Base-by-base conservation (phyloP, 1,284 basidiomycete genomes). In the Hemileia vastatrix region DNA sequence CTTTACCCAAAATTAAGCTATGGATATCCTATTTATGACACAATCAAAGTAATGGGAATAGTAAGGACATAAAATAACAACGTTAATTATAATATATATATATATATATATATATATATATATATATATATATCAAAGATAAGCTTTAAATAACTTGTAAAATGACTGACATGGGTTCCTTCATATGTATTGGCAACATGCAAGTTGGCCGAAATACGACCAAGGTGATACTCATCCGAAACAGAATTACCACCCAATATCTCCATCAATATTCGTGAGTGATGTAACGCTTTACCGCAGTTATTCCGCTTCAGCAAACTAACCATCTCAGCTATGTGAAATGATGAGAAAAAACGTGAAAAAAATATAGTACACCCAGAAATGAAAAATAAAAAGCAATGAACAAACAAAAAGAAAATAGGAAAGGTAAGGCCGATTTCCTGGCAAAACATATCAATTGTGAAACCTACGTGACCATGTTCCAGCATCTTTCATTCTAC, bases 221-320 rank as follows among this genome's bases (percentile, higher is more conserved):
- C 89, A 57, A 95, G 84, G 74, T 90, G 88, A 73, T 93, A 94
- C 27, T 63, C 60, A 52, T 63, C 60, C 21, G 60, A 63, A 2
- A 56, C 60, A 18, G 54, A 53, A 43, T 63, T 63, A 2, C 60
- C 60, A 21, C 60, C 60, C 15, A 62, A 80, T 51, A 94, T 86
- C 75, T 97, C 90, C 68, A 96, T 78, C 54, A 96, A 79, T 57
- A 82, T 79, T 24, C 92, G 80, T 19, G 86, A 77, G 69, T 94
- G 88, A 69, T 86, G 79, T 54, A 95, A 78, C 0, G 92, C 92
- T 78, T 93, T 92, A 18, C 89, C 89, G 72, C 91, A 94, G 72
- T 96, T 97, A 75, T 97, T 97, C 67, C 90, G 83, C 81, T 98
- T 98, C 67, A 96, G 83, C 71, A 96, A 80, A 67, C 88, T 92